A percentile compares a stretch with the other conserved stretches of the same genome.
phyloP scores from a whole-genome alignment of 2,329 filamentous ascomycete species.

The Diaporthe vexans region DNA sequence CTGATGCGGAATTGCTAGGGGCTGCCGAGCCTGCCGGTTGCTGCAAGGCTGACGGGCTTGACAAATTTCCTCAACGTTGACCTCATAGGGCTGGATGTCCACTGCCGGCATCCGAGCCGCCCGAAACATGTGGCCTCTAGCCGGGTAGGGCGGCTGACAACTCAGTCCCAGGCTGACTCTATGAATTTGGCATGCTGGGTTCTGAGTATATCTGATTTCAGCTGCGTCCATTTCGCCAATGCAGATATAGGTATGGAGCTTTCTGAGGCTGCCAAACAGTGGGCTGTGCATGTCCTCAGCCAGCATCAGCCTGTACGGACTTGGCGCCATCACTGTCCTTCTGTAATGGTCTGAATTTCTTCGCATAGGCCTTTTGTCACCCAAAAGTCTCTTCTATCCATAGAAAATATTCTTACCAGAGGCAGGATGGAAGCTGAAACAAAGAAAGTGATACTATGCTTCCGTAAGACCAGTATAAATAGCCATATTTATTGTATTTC shows the following conservation, averaged over 20 bases:
- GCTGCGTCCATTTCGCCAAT: no score
- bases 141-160: not conserved
- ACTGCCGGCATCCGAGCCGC: not conserved
- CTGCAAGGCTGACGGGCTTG: not conserved
- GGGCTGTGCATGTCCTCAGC: no score
- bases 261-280: no score
- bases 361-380: no score
- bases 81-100: not conserved
- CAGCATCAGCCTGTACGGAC: no score
- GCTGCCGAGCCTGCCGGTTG: not conserved
- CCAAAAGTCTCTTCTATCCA: no score
- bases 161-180: rapidly evolving
- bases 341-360: no score
- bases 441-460: not conserved
- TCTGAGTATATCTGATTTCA: no score
- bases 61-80: not conserved
- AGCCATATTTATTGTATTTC: not conserved
- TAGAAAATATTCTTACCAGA: not conserved
- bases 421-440: not conserved
- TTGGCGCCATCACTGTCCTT: no score
- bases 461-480: not conserved
- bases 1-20: not conserved
- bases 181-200: not conserved
- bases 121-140: not conserved
- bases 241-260: no score